Conservation (phyloP, 495 filamentous ascomycete species). For the Neurospora intermedia region DNA sequence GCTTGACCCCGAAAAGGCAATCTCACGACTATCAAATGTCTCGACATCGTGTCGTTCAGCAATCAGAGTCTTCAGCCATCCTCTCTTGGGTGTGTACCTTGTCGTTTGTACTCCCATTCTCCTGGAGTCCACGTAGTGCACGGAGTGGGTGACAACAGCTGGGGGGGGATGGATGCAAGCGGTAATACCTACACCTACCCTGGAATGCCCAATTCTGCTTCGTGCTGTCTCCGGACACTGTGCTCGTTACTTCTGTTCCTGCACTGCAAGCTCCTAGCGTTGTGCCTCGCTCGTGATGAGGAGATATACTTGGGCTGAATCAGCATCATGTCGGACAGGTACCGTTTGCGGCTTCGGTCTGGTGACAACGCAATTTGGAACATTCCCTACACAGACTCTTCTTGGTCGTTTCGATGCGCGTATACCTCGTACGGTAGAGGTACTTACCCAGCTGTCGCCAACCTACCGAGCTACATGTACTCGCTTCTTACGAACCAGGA, state of each 20-base stretch:
- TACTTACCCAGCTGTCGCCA: neutral
- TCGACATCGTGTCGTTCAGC: neutral
- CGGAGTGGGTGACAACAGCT: neutral
- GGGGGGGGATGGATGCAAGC: neutral
- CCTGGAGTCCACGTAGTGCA: neutral
- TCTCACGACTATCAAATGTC: neutral
- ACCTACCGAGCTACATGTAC: neutral
- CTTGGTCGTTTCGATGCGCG: neutral
- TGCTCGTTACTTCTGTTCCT: neutral
- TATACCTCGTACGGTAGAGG: neutral
- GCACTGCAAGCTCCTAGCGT: neutral
- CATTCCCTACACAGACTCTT: neutral
- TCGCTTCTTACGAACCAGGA: constrained; percentile 2
- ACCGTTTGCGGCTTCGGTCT: neutral
- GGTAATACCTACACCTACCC: neutral
- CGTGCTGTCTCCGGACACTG: neutral
- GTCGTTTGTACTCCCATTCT: neutral
- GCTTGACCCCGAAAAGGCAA: neutral
- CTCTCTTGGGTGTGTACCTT: neutral
- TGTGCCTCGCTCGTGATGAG: no score
- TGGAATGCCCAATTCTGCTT: neutral
- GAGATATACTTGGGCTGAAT: neutral
- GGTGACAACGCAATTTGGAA: neutral
- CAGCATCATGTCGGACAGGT: neutral
- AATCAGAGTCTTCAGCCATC: neutral